phyloP scores from a whole-genome alignment of 2,329 filamentous ascomycete genomes.

The Diaporthe sp. region DNA sequence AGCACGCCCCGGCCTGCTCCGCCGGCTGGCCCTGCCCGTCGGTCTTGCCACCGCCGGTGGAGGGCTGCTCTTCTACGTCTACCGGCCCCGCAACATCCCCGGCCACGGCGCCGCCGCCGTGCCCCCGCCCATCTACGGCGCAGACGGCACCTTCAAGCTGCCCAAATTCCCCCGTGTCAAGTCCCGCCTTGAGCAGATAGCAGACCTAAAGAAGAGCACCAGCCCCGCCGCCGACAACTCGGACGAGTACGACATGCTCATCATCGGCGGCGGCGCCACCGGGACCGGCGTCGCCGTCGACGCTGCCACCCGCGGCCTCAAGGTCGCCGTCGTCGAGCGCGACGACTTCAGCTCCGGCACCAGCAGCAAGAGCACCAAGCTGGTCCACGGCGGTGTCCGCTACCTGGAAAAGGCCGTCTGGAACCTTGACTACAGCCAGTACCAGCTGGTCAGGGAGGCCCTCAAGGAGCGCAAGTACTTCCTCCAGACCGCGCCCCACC shows the following conservation, averaged over 20 bases:
- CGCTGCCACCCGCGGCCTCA: slow-evolving; percentile 82
- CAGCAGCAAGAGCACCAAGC: slow-evolving; percentile 88
- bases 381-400: slow-evolving; percentile 87
- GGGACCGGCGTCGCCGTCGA: slow-evolving; percentile 86
- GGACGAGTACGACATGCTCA: slow-evolving; percentile 80
- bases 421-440: slow-evolving; percentile 88
- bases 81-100: slow-evolving; percentile 80
- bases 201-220: slow-evolving; percentile 66
- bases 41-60: slow-evolving; percentile 58
- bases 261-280: slow-evolving; percentile 85
- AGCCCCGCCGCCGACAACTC: slow-evolving; percentile 49
- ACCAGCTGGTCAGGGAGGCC: slow-evolving; percentile 84
- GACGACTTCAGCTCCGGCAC: slow-evolving; percentile 88
- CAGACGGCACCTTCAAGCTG: slow-evolving; percentile 76
- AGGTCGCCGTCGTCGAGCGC: slow-evolving; percentile 84
- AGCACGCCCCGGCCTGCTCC: slow-evolving; percentile 50
- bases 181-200: slow-evolving; percentile 74
- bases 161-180: slow-evolving; percentile 76
- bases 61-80: slow-evolving; percentile 64
- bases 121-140: slow-evolving; percentile 77
- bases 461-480: slow-evolving; percentile 88
- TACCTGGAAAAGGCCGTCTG: slow-evolving; percentile 90
- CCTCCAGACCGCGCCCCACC: slow-evolving; percentile 84
- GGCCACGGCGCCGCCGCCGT: slow-evolving; percentile 77
- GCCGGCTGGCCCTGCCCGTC: slow-evolving; percentile 60